These are phyloP conservation scores for Phenoliferia sp. DNA, from an alignment of 1,284 basidiomycete species.

Conservation along the genomic window DNA sequence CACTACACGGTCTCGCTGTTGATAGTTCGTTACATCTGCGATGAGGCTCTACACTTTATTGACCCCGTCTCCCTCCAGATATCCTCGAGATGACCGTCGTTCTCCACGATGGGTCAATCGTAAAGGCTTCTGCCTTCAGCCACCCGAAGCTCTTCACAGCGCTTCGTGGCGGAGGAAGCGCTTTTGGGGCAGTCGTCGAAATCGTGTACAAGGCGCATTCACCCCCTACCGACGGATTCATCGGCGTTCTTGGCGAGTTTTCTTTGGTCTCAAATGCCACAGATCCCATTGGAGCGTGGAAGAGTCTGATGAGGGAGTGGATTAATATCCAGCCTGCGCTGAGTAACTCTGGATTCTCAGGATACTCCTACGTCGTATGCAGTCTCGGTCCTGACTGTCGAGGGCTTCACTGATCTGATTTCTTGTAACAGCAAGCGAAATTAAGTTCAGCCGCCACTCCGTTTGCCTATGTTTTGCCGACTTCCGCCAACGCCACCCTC, in stretches of 20 bases:
- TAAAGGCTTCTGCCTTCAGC: constrained; percentile 6
- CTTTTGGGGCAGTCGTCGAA: constrained; percentile 36
- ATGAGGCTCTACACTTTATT: no score
- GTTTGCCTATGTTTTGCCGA: constrained; percentile 21
- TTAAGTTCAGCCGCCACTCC: background rate
- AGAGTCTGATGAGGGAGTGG: constrained; percentile 10
- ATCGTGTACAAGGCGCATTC: constrained; percentile 31
- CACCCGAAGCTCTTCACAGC: constrained; percentile 25
- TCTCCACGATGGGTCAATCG: constrained; percentile 2
- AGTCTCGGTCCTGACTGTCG: no score
- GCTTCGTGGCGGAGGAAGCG: constrained; percentile 37
- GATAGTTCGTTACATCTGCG: constrained; percentile 21
- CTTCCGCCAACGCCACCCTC: background rate
- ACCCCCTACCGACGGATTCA: constrained; percentile 21
- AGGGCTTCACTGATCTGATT: no score
- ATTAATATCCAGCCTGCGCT: constrained; percentile 12
- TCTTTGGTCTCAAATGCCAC: background rate
- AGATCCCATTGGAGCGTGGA: constrained; percentile 6
- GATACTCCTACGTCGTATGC: constrained; percentile 22
- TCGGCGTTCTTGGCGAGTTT: constrained; percentile 19
- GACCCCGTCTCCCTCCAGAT: constrained; percentile 6
- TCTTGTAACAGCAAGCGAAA: no score
- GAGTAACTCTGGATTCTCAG: constrained; percentile 8
- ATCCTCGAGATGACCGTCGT: constrained; percentile 20
- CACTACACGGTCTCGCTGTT: constrained; percentile 8